A percentile compares a stretch with the other conserved stretches of the same genome.
Conservation (phyloP, 75 land plant species). For the Pinus tabuliformis region DNA sequence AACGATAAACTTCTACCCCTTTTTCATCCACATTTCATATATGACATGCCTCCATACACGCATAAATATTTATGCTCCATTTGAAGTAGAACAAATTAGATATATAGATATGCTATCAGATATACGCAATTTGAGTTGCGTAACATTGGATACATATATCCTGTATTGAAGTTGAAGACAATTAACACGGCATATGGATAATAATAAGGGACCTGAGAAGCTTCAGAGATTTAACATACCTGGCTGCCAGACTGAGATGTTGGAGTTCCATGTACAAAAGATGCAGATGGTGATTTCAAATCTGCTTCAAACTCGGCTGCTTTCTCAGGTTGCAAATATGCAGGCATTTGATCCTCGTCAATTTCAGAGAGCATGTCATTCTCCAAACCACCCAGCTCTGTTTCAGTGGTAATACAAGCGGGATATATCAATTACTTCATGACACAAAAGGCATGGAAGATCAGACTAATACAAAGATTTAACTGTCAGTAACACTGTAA, state of each 20-base stretch:
- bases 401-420: background rate
- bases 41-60: background rate
- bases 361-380: constrained; percentile 33
- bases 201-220: background rate
- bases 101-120: background rate
- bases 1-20: too few relatives aligned
- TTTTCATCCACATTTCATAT: background rate
- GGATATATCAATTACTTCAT: background rate
- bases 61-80: background rate
- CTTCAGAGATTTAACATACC: constrained; percentile 3
- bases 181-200: background rate
- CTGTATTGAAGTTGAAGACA: too few relatives aligned
- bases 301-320: constrained; percentile 28
- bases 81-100: background rate
- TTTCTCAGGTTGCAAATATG: constrained; percentile 45
- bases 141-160: too few relatives aligned
- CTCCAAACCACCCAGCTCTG: constrained; percentile 40
- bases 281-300: constrained; percentile 29
- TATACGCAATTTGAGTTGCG: background rate
- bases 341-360: constrained; percentile 23
- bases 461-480: background rate
- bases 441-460: background rate
- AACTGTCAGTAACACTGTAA: background rate
- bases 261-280: constrained; percentile 20
- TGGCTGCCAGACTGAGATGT: constrained; percentile 23